Evolutionary conservation across 306 rosid genomes (phyloP), one percentile per base, ranked within the genome.

Genomic region (Dicorynia guianensis): DNA sequence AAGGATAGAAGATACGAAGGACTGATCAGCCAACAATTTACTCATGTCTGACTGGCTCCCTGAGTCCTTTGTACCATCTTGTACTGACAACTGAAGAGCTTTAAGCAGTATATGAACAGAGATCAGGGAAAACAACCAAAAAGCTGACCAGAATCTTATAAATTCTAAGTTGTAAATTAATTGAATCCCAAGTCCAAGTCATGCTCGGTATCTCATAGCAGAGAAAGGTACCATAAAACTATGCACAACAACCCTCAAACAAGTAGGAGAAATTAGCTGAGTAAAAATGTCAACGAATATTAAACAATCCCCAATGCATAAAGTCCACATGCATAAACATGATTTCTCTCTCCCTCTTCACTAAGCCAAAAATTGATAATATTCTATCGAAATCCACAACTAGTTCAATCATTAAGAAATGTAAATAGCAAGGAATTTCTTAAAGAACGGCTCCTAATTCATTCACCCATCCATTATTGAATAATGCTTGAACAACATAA

Each of bases 1-100:
- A 34, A 96, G 96, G 83, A 96, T 89, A 60, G 97, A 90, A 71
- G 99, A 96, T 67, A 96, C 97, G 38, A 96, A 96, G 49, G 97
- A 87, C 81, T 92, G 99, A 58, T 96, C 99, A 4, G 98, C 96
- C 87, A 96, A 86, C 75, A 96, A 74, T 79, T 88, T 96, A 69
- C 91, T 85, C 94, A 92, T 83, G 72, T 93, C 97, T 53, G 91
- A 84, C 81, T 84, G 88, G 75, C 93, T 83, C 46, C 80, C 58
- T 0, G 97, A 87, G 49, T 89, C 98, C 43, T 87, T 88, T 63
- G 85, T 38, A 59, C 86, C 55, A 18, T 90, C 97, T 82, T 89
- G 84, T 67, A 88, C 96, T 7, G 99, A 96, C 85, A 96, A 61
- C 69, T 88, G 96, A 79, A 96, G 96, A 76, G 99, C 98, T 96